Percentiles rank a stretch among this genome's conserved stretches.
Conservation (phyloP, 2,329 filamentous ascomycete species). For the Ophiostoma ulmi region DNA sequence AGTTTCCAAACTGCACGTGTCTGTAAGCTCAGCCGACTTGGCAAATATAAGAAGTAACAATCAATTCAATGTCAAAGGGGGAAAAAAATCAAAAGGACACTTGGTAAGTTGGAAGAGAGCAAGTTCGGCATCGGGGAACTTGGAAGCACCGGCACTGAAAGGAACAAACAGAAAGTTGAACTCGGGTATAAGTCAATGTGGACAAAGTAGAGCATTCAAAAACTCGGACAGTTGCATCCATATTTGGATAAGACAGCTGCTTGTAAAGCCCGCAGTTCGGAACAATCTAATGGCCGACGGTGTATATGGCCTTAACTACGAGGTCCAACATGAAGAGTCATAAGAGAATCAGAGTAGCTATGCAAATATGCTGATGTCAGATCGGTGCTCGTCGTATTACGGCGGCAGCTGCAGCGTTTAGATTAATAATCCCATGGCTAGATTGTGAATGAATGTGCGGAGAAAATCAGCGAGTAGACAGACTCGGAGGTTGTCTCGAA, state of each 20-base stretch:
- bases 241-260: neutral
- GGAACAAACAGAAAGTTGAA: neutral
- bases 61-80: neutral
- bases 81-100: neutral
- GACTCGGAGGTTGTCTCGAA: neutral
- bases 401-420: neutral
- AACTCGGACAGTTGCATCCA: neutral
- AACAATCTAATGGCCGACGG: neutral
- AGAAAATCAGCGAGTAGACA: neutral
- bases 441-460: neutral
- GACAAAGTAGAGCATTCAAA: neutral
- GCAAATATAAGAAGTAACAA: neutral
- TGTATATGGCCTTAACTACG: neutral
- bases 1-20: slow-evolving; percentile 1
- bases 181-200: neutral
- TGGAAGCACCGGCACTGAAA: neutral
- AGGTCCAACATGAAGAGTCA: neutral
- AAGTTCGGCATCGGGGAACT: neutral
- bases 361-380: neutral
- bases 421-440: neutral
- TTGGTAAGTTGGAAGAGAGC: neutral
- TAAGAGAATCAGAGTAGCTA: neutral
- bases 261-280: slow-evolving; percentile 1
- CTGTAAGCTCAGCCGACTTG: neutral
- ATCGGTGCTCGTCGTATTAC: neutral